These are phyloP conservation scores for Mycena vulgaris DNA, from an alignment of 768 basidiomycete genomes.

Conservation along the genomic window DNA sequence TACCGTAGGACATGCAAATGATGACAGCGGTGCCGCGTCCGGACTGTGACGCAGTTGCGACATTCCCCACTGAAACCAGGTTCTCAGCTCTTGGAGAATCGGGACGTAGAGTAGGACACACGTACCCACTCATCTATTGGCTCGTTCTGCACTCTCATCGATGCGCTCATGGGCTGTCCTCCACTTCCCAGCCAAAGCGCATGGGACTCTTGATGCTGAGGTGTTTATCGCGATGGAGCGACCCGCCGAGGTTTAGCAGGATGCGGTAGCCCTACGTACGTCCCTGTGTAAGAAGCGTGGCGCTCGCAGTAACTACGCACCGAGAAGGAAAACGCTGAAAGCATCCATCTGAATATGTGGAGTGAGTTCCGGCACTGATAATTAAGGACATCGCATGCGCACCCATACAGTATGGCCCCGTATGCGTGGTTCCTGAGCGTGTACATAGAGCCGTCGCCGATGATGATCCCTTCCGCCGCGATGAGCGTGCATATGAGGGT, in stretches of 20 bases:
- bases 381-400: not conserved
- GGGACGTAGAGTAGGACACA: too few relatives aligned
- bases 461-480: not conserved
- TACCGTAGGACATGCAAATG: too few relatives aligned
- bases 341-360: not conserved
- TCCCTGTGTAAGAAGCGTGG: not conserved
- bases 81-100: too few relatives aligned
- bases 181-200: too few relatives aligned
- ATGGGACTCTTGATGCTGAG: too few relatives aligned
- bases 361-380: not conserved
- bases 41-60: too few relatives aligned
- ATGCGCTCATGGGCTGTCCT: too few relatives aligned
- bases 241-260: not conserved
- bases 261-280: not conserved
- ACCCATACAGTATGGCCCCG: conserved; percentile 1
- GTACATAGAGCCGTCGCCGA: not conserved
- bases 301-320: not conserved
- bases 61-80: too few relatives aligned
- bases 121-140: too few relatives aligned
- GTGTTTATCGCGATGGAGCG: not conserved
- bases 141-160: too few relatives aligned
- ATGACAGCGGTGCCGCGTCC: too few relatives aligned
- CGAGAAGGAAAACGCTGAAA: conserved; percentile 8
- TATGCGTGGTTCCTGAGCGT: not conserved
- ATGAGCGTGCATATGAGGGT: not conserved